Evolutionary conservation across 768 basidiomycete genomes (phyloP).

Genomic region (Suillus decipiens): DNA sequence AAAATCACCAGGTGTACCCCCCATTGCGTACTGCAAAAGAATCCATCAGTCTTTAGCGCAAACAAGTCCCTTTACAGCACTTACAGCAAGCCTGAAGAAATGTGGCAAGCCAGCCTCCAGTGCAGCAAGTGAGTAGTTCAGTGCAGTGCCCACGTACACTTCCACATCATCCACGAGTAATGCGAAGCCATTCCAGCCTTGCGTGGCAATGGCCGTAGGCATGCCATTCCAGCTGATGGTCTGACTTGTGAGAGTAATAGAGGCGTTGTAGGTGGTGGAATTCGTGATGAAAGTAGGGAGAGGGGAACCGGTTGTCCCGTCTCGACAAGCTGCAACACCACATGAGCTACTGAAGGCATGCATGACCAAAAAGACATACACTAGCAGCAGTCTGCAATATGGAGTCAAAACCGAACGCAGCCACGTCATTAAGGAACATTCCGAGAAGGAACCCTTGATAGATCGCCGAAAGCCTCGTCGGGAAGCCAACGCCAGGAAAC

Average conservation of each 20-base stretch:
- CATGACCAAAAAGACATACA: slow-evolving; percentile 40
- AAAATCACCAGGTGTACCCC: slow-evolving; percentile 64
- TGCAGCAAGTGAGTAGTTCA: slow-evolving; percentile 70
- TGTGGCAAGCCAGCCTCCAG: slow-evolving; percentile 64
- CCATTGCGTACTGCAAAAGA: slow-evolving; percentile 46
- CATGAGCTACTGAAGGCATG: slow-evolving; percentile 7
- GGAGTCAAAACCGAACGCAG: slow-evolving; percentile 77
- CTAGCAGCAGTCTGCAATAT: slow-evolving; percentile 75
- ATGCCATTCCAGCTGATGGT: slow-evolving; percentile 57
- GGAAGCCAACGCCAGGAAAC: slow-evolving; percentile 78
- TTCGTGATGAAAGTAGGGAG: slow-evolving; percentile 76
- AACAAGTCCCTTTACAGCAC: slow-evolving; percentile 23
- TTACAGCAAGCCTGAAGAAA: slow-evolving; percentile 79
- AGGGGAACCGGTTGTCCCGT: slow-evolving; percentile 68
- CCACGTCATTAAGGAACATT: slow-evolving; percentile 78
- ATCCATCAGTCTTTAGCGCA: slow-evolving; percentile 10
- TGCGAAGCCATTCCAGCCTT: slow-evolving; percentile 73
- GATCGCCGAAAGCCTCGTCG: slow-evolving; percentile 76
- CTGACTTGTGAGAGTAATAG: slow-evolving; percentile 55
- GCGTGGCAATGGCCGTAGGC: slow-evolving; percentile 29
- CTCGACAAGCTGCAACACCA: slow-evolving; percentile 58
- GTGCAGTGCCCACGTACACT: slow-evolving; percentile 65
- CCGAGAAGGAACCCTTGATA: slow-evolving; percentile 84
- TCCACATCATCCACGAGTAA: slow-evolving; percentile 88
- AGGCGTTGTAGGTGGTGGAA: slow-evolving; percentile 62